Conservation (phyloP, 768 basidiomycete genomes). For the Auriscalpium vulgare region DNA sequence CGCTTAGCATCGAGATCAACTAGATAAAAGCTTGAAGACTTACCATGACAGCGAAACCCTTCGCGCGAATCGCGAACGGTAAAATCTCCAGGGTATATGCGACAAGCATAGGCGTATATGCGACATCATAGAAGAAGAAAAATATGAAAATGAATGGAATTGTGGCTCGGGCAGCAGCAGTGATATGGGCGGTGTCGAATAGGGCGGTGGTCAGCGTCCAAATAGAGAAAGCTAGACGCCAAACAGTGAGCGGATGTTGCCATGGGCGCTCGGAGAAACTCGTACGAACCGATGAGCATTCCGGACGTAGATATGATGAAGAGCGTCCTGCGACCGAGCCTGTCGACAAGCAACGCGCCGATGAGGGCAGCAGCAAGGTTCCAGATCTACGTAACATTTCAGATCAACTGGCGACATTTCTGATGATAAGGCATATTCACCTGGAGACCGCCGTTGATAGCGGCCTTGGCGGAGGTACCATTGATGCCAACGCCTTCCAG, state of each 20-base stretch:
- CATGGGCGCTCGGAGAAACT: not conserved
- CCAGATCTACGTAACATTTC: conserved; percentile 34
- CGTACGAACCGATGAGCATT: conserved; percentile 42
- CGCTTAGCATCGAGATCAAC: not conserved
- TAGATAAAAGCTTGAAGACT: conserved; percentile 10
- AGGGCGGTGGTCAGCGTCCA: conserved; percentile 48
- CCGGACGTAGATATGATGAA: conserved; percentile 60
- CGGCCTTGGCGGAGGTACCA: conserved; percentile 42
- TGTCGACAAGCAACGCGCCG: conserved; percentile 59
- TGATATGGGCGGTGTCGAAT: conserved; percentile 21
- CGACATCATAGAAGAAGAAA: conserved; percentile 52
- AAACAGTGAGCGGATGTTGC: not conserved
- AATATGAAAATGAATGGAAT: conserved; percentile 60
- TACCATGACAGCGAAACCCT: conserved; percentile 72
- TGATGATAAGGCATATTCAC: conserved; percentile 19
- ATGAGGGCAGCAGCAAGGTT: conserved; percentile 53
- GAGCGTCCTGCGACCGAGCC: conserved; percentile 57
- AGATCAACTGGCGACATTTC: no score
- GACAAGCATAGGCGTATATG: conserved; percentile 67
- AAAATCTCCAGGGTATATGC: conserved; percentile 68
- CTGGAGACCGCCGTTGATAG: conserved; percentile 58
- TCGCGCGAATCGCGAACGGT: conserved; percentile 73
- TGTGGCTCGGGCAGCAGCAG: conserved; percentile 38
- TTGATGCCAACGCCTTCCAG: conserved; percentile 57
- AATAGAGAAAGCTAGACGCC: conserved; percentile 36